Conservation (phyloP, 1,284 basidiomycete species). For the Fereydounia khargensis region DNA sequence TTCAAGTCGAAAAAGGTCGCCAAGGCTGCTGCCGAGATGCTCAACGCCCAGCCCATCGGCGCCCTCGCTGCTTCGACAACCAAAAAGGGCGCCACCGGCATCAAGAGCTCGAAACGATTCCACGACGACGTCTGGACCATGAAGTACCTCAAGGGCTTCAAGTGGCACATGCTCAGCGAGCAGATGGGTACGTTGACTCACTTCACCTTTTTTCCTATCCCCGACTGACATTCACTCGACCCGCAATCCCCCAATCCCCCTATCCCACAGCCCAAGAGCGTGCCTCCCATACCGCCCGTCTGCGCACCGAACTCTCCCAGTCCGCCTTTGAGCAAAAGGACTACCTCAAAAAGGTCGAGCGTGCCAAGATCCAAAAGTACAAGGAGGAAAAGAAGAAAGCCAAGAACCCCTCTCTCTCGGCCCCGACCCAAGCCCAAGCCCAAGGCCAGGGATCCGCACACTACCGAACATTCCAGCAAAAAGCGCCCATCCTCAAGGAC, state of each 20-base stretch:
- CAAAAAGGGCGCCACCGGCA: conserved; percentile 30
- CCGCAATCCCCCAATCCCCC: neutral
- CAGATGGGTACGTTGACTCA: no score
- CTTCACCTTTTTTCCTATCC: conserved; percentile 62
- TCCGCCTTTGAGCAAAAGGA: conserved; percentile 85
- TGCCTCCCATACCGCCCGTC: conserved; percentile 78
- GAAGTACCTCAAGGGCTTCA: conserved; percentile 96
- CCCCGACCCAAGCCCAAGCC: neutral
- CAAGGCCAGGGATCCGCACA: no score
- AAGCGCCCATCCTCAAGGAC: conserved; percentile 41
- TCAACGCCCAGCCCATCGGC: conserved; percentile 90
- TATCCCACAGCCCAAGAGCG: conserved; percentile 88
- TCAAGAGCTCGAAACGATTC: conserved; percentile 63
- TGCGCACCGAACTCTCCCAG: conserved; percentile 88
- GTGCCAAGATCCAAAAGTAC: conserved; percentile 85
- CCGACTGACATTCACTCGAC: neutral
- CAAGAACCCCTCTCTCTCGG: neutral
- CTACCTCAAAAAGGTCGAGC: conserved; percentile 90
- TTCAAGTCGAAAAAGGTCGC: conserved; percentile 91
- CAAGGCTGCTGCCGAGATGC: conserved; percentile 83
- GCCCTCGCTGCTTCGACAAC: conserved; percentile 27
- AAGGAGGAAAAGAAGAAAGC: conserved; percentile 70
- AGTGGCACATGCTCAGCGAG: conserved; percentile 98
- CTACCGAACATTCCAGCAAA: conserved; percentile 46
- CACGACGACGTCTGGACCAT: conserved; percentile 98